Percentiles rank a stretch among this genome's conserved stretches.
These are phyloP conservation scores for Gossypium davidsonii DNA, from an alignment of 441 rosid genomes.

Conservation along the genomic window DNA sequence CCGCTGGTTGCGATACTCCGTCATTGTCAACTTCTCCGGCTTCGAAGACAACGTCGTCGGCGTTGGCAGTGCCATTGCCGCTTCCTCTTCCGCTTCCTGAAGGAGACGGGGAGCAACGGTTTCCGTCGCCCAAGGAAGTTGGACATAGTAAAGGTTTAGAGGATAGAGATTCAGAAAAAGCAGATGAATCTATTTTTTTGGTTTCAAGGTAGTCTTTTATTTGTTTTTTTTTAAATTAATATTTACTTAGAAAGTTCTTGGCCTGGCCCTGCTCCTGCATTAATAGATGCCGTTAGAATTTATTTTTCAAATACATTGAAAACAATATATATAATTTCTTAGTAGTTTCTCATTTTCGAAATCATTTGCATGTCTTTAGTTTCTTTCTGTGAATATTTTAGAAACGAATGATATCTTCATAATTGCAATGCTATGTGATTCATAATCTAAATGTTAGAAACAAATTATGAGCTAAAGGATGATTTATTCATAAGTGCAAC, in stretches of 20 bases:
- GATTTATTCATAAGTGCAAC: background rate
- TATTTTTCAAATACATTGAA: background rate
- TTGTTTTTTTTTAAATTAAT: too few species aligned
- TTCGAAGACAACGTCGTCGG: conserved; percentile 22
- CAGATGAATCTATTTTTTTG: conserved; percentile 19
- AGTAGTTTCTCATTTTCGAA: too few species aligned
- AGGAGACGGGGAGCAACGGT: conserved; percentile 25
- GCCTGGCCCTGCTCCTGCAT: too few species aligned
- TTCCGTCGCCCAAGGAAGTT: conserved; percentile 20
- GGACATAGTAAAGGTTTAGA: conserved; percentile 25
- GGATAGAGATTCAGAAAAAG: conserved; percentile 27
- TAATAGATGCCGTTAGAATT: background rate
- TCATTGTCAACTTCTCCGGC: conserved; percentile 11
- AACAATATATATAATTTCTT: background rate
- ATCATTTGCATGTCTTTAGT: too few species aligned
- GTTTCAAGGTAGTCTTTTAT: conserved; percentile 32
- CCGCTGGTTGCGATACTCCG: conserved; percentile 20
- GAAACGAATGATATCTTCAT: too few species aligned
- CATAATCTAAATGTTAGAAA: background rate
- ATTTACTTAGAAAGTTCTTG: too few species aligned
- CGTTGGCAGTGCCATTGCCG: conserved; percentile 44
- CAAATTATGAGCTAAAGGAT: conserved; percentile 3
- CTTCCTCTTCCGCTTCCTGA: conserved; percentile 52
- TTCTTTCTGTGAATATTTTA: too few species aligned
- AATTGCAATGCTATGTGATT: too few species aligned